Evolutionary conservation across 2,329 filamentous ascomycete species (phyloP).

Genomic region (Pestalotiopsis sp.): DNA sequence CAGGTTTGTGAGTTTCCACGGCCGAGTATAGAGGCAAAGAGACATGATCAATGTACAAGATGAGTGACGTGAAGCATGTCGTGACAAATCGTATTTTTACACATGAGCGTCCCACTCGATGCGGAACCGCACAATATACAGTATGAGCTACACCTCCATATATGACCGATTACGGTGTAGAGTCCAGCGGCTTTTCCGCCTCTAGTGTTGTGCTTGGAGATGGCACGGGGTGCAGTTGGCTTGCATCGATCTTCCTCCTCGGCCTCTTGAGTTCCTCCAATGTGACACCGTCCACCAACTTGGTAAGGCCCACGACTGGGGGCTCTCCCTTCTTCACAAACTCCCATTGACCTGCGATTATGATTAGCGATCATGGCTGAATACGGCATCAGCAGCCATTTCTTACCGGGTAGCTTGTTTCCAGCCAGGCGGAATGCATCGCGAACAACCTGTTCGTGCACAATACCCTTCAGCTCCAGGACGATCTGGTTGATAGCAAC

Average conservation of each 20-base stretch:
- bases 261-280: constrained; percentile 82
- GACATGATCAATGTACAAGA: not conserved
- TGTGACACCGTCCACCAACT: constrained; percentile 79
- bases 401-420: constrained; percentile 88
- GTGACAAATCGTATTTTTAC: not conserved
- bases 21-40: too few species aligned
- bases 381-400: not conserved
- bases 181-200: constrained; percentile 1
- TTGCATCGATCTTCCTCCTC: constrained; percentile 64
- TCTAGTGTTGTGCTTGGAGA: constrained; percentile 10
- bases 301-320: constrained; percentile 89
- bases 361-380: not conserved
- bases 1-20: too few species aligned
- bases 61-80: not conserved
- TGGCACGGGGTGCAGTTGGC: constrained; percentile 26
- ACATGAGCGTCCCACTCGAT: not conserved
- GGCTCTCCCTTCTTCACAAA: constrained; percentile 93
- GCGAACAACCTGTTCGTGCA: constrained; percentile 92
- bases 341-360: constrained; percentile 72
- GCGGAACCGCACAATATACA: not conserved
- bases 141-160: not conserved
- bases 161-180: not conserved
- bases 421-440: constrained; percentile 94
- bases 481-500: constrained; percentile 89
- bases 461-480: constrained; percentile 86